A percentile compares a stretch with the other conserved stretches of the same genome.
Conservation (phyloP, 345 rosid genomes). For the Melastoma malabathricum region DNA sequence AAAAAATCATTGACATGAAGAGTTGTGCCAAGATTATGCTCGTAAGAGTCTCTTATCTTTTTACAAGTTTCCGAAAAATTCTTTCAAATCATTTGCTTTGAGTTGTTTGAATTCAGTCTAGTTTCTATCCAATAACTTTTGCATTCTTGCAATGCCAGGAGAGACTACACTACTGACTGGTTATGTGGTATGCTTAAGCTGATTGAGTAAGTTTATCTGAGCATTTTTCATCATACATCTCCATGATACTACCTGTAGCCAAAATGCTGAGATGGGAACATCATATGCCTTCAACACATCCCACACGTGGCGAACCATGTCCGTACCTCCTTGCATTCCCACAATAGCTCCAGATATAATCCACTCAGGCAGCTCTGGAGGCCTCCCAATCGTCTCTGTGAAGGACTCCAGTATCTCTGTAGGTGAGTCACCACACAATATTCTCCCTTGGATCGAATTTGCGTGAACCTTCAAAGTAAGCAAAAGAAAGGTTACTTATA, state of each 20-base stretch:
- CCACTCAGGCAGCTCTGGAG: conserved; percentile 67
- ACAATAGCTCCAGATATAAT: conserved; percentile 64
- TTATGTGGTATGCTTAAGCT: no score
- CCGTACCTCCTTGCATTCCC: conserved; percentile 79
- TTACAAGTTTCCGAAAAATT: neutral
- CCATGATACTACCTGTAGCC: conserved; percentile 48
- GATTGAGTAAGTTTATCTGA: no score
- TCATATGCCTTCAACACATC: conserved; percentile 26
- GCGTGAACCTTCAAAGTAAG: conserved; percentile 41
- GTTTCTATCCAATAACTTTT: no score
- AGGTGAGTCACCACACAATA: conserved; percentile 48
- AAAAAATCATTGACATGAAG: no score
- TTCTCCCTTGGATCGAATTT: conserved; percentile 40
- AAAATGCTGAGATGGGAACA: conserved; percentile 62
- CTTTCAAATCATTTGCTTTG: no score
- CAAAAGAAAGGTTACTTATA: no score
- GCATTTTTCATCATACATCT: no score
- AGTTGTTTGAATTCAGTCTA: no score
- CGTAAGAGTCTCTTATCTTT: conserved; percentile 2
- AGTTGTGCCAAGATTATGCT: no score
- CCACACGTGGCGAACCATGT: conserved; percentile 37
- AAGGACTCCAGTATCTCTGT: conserved; percentile 41
- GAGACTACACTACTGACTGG: no score
- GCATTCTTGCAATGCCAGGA: no score
- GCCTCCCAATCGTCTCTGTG: conserved; percentile 52